phyloP scores from a whole-genome alignment of 2,329 filamentous ascomycete species.

The Diatrype stigma region DNA sequence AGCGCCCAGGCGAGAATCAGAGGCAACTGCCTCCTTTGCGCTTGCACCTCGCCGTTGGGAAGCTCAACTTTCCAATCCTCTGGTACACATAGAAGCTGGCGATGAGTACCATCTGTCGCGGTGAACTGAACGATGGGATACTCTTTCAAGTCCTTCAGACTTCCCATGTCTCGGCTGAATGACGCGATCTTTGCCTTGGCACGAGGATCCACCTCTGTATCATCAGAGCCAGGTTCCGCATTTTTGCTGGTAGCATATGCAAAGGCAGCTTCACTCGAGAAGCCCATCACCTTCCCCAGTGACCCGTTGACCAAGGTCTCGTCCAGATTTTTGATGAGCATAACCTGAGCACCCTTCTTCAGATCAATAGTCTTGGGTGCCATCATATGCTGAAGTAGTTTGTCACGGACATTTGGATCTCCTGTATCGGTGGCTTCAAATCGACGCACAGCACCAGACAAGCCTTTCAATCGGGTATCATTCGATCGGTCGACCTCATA shows the following conservation, averaged over 20 bases:
- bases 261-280: conserved; percentile 55
- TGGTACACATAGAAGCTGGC: conserved; percentile 75
- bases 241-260: conserved; percentile 27
- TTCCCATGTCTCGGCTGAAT: conserved; percentile 39
- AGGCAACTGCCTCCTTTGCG: conserved; percentile 76
- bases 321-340: conserved; percentile 99
- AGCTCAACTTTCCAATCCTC: conserved; percentile 97
- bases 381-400: conserved; percentile 85
- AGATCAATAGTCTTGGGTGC: conserved; percentile 75
- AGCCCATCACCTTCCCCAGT: conserved; percentile 76
- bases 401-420: conserved; percentile 68
- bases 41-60: conserved; percentile 91
- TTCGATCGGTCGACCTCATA: conserved; percentile 88
- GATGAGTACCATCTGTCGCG: conserved; percentile 69
- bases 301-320: conserved; percentile 92
- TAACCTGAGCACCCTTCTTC: conserved; percentile 92
- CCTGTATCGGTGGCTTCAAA: conserved; percentile 77
- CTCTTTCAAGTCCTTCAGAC: conserved; percentile 47
- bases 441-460: conserved; percentile 63
- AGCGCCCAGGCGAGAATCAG: conserved; percentile 95
- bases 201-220: conserved; percentile 33
- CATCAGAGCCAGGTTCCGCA: conserved; percentile 37
- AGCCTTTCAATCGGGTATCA: conserved; percentile 62
- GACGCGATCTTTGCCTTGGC: conserved; percentile 54
- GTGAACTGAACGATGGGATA: conserved; percentile 85